Evolutionary conservation across 768 basidiomycete genomes (phyloP).

Genomic region (Macrolepiota dolichaula): DNA sequence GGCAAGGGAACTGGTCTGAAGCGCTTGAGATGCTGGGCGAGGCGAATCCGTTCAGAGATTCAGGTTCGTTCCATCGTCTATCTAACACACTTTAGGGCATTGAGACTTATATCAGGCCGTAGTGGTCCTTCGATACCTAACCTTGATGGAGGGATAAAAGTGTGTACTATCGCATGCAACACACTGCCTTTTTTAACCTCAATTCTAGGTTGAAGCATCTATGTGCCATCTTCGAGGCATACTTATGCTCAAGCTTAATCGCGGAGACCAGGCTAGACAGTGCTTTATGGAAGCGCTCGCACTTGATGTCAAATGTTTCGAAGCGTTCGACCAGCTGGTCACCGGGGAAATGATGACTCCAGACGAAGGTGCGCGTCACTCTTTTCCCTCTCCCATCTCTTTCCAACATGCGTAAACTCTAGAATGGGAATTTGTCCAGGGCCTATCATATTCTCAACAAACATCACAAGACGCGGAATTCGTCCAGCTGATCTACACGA

Average conservation of each 20-base stretch:
- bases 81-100: neutral
- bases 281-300: conserved; percentile 95
- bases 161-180: conserved; percentile 21
- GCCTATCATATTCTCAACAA: conserved; percentile 78
- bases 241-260: conserved; percentile 91
- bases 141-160: conserved; percentile 93
- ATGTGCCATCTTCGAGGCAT: conserved; percentile 94
- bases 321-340: conserved; percentile 87
- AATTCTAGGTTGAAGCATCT: conserved; percentile 83
- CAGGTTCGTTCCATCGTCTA: conserved; percentile 37
- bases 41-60: conserved; percentile 80
- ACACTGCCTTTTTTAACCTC: neutral
- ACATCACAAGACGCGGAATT: conserved; percentile 88
- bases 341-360: conserved; percentile 95
- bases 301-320: conserved; percentile 95
- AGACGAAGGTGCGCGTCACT: conserved; percentile 76
- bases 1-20: conserved; percentile 89
- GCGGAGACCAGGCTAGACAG: conserved; percentile 86
- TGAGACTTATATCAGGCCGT: conserved; percentile 34
- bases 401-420: conserved; percentile 3
- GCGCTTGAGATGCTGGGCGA: conserved; percentile 93
- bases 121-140: conserved; percentile 75
- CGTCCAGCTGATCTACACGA: conserved; percentile 88
- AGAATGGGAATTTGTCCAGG: conserved; percentile 98
- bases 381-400: neutral